phyloP scores from a whole-genome alignment of 179 eudicot genomes.

The Spinacia oleracea region DNA sequence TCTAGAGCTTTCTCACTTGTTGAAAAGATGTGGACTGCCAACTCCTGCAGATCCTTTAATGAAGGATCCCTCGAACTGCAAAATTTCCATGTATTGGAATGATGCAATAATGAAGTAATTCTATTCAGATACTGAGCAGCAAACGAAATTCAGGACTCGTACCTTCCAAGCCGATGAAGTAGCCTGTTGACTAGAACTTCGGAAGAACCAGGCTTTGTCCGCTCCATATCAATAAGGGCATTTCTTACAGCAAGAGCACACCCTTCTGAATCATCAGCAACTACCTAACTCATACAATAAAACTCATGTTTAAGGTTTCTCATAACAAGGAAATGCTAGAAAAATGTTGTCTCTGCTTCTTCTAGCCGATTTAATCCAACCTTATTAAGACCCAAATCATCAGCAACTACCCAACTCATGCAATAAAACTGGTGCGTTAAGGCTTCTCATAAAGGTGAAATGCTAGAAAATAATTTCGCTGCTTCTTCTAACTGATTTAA shows the following conservation, averaged over 20 bases:
- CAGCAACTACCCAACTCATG: conserved; percentile 50
- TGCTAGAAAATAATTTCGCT: neutral
- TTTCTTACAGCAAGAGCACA: conserved; percentile 49
- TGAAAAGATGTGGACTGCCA: conserved; percentile 62
- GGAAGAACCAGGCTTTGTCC: conserved; percentile 68
- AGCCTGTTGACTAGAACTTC: conserved; percentile 64
- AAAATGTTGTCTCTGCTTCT: neutral
- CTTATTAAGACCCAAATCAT: conserved; percentile 22
- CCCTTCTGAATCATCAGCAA: conserved; percentile 61
- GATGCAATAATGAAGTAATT: neutral
- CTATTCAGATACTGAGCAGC: neutral
- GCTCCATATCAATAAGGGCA: conserved; percentile 81
- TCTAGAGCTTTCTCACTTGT: conserved; percentile 44
- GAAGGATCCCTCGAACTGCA: conserved; percentile 84
- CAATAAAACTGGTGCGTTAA: conserved; percentile 8
- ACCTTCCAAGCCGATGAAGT: conserved; percentile 91
- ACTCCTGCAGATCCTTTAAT: conserved; percentile 68
- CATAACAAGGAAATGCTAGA: neutral
- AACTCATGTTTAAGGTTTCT: conserved; percentile 7
- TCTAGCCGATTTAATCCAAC: neutral
- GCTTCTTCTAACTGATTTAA: neutral
- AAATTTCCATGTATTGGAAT: neutral
- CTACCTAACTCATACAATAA: conserved; percentile 42
- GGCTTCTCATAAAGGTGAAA: conserved; percentile 4
- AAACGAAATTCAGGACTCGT: conserved; percentile 1